These are phyloP conservation scores for Cutaneotrichosporon cavernicola DNA, from an alignment of 1,284 basidiomycete genomes.

Conservation along the genomic window DNA sequence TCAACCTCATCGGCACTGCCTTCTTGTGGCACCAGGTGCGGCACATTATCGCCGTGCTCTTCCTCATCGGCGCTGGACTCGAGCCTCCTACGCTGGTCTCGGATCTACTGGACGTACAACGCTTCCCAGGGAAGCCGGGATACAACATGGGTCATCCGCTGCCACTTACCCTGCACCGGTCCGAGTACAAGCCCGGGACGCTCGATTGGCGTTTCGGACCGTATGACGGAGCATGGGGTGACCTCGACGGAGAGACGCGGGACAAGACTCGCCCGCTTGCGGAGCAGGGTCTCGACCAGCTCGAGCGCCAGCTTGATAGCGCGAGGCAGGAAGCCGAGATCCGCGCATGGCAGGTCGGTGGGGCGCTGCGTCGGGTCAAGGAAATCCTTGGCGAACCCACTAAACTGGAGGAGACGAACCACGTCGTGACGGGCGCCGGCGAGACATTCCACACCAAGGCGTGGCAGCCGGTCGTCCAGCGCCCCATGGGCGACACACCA, in stretches of 20 bases:
- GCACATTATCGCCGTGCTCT: slow-evolving; percentile 89
- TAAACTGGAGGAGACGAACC: neutral
- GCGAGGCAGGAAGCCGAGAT: slow-evolving; percentile 48
- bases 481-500: slow-evolving; percentile 67
- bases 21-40: slow-evolving; percentile 98
- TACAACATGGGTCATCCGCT: slow-evolving; percentile 92
- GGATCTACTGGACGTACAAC: slow-evolving; percentile 66
- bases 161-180: slow-evolving; percentile 90
- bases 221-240: slow-evolving; percentile 49
- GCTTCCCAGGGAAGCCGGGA: slow-evolving; percentile 70
- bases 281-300: slow-evolving; percentile 38
- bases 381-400: slow-evolving; percentile 21
- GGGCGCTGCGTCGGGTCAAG: slow-evolving; percentile 33
- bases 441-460: slow-evolving; percentile 61
- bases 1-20: slow-evolving; percentile 84
- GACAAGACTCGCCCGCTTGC: slow-evolving; percentile 21
- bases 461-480: slow-evolving; percentile 66
- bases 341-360: slow-evolving; percentile 63
- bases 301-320: slow-evolving; percentile 40
- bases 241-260: slow-evolving; percentile 22
- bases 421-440: slow-evolving; percentile 64
- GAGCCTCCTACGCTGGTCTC: slow-evolving; percentile 72
- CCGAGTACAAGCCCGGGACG: slow-evolving; percentile 68
- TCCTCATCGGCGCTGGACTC: slow-evolving; percentile 79
- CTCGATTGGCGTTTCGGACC: slow-evolving; percentile 69